phyloP scores from a whole-genome alignment of 2,329 filamentous ascomycete genomes.

The Aureobasidium sp. region DNA sequence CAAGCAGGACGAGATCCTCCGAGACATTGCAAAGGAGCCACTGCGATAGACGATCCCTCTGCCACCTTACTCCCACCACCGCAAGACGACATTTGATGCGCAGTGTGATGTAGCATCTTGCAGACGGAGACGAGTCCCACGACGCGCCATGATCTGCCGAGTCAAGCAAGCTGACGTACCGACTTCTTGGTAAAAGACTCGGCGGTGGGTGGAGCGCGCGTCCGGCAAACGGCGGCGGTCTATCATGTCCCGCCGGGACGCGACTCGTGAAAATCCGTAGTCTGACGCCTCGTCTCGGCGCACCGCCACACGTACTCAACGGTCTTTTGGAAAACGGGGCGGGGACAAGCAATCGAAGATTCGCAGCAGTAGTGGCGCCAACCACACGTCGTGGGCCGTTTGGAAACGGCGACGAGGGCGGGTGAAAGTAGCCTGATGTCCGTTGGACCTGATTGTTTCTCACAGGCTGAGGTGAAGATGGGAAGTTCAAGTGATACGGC shows the following conservation, averaged over 20 bases:
- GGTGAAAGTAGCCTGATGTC: neutral
- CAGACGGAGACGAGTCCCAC: neutral
- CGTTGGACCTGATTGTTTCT: neutral
- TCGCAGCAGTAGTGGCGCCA: neutral
- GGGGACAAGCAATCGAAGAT: neutral
- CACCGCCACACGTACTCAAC: constrained; percentile 11
- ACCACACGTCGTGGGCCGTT: neutral
- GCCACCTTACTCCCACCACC: too few relatives aligned
- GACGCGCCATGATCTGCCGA: neutral
- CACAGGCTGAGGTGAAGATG: neutral
- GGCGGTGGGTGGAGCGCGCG: neutral
- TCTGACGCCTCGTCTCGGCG: neutral
- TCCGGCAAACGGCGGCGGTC: constrained; percentile 3
- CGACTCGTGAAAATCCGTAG: neutral
- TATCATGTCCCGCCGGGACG: neutral
- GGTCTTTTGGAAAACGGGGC: neutral
- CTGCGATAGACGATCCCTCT: neutral
- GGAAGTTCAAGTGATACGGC: neutral
- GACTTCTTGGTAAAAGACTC: constrained; percentile 5
- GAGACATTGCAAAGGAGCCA: neutral
- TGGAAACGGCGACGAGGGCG: neutral
- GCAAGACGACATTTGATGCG: neutral
- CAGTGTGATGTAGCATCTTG: neutral
- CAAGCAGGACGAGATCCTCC: neutral
- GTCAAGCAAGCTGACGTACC: constrained; percentile 5